Conservation (phyloP, 2,329 filamentous ascomycete species). For the Ascochyta lentis region DNA sequence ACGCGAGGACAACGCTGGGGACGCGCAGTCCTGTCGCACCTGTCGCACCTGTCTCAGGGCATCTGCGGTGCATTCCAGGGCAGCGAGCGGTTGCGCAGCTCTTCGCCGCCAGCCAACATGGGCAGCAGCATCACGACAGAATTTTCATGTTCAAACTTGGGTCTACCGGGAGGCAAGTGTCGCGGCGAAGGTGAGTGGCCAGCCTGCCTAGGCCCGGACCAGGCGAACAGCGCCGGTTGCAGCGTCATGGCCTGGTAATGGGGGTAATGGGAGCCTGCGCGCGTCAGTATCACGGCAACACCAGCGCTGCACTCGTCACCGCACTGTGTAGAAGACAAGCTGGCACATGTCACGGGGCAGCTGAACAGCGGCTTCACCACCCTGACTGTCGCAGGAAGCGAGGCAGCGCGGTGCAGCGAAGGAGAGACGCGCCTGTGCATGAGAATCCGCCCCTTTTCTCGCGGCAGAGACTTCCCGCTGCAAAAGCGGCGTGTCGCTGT, state of each 20-base stretch:
- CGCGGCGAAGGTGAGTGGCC: constrained; percentile 34
- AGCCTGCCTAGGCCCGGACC: constrained; percentile 19
- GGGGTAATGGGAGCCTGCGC: constrained; percentile 5
- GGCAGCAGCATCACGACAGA: constrained; percentile 18
- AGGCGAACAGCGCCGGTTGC: constrained; percentile 24
- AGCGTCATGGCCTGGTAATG: constrained; percentile 31
- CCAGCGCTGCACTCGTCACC: constrained; percentile 6
- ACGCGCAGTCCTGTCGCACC: constrained; percentile 24
- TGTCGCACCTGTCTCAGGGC: constrained; percentile 30
- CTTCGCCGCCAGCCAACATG: constrained; percentile 5
- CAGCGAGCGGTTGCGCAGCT: constrained; percentile 20
- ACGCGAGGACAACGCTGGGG: constrained; percentile 19
- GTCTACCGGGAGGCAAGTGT: constrained; percentile 26
- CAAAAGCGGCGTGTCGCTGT: constrained; percentile 30
- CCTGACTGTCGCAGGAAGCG: constrained; percentile 19
- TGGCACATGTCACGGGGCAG: neutral
- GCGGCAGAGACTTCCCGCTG: constrained; percentile 35
- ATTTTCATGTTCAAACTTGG: constrained; percentile 23
- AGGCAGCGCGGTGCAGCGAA: constrained; percentile 21
- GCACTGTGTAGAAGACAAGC: neutral
- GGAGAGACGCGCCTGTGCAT: constrained; percentile 26
- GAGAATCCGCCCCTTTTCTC: constrained; percentile 34
- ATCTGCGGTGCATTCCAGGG: constrained; percentile 27
- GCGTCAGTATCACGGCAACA: constrained; percentile 6
- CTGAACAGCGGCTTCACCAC: neutral